Evolutionary conservation across 306 rosid species (phyloP), one percentile per base, ranked within the genome.

Genomic region (Cicer cuneatum): DNA sequence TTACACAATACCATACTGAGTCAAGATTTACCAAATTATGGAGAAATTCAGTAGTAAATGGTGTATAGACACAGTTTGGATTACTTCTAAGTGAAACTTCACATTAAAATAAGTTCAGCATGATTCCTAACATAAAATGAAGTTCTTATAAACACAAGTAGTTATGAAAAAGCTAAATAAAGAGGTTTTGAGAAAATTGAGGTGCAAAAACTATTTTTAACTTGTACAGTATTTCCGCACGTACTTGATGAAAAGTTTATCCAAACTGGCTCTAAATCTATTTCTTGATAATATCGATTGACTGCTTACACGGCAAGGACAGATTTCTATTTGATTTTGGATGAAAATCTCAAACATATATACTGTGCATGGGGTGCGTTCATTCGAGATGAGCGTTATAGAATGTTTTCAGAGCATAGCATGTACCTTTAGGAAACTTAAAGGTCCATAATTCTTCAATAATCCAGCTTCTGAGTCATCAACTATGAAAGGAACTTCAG

Each of bases 341-440:
- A 53, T 2, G 47, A 42, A 21, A 54, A 69, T 69, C 68, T 61
- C 43, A n/a, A n/a, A 21, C 38, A 21, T 70, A 11, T 52, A 37
- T 8, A 40, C 52, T 6, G 47, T 48, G 29, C 24, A 38, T 13
- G 4, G 5, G 70, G 71, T 8, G 54, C 10, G 39, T 40, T 57
- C 12, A 56, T 57, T 39, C 12, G 6, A 29, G 70, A 60, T 7
- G 18, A 58, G 33, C 35, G 21, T 57, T 33, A 33, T 40, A 43
- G 47, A 47, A 14, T 19, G 52, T 54, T 7, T 46, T 75, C 69
- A 54, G 33, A 21, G 39, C 21, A 64, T 12, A 24, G 42, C 10
- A 37, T 61, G 45, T 13, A 94, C 99, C 99, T 94, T 94, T 48
- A 94, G 96, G 85, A 94, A 94, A 79, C 88, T 90, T 70, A 94